Percentiles rank a stretch among this genome's conserved stretches.
phyloP scores from a whole-genome alignment of 1,284 basidiomycete genomes.

The Ceratobasidium sp. region DNA sequence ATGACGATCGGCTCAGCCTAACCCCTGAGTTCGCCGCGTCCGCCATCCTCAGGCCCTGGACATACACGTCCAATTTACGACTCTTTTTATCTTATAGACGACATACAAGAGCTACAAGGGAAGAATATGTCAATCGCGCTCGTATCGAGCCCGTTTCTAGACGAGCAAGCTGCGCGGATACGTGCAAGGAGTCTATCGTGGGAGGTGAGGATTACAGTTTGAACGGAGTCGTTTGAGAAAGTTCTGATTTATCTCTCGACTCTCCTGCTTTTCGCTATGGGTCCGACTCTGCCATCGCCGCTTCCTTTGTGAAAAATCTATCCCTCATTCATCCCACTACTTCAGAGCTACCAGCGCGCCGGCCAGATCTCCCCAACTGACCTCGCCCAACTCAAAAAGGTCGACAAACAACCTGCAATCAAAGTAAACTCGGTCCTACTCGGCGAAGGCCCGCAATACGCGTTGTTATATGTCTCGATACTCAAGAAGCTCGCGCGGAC shows the following conservation, averaged over 20 bases:
- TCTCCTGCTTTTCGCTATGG: background rate
- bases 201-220: slow-evolving; percentile 72
- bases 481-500: slow-evolving; percentile 92
- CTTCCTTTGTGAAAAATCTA: slow-evolving; percentile 32
- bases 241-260: background rate
- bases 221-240: background rate
- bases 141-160: slow-evolving; percentile 87
- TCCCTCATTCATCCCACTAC: slow-evolving; percentile 46
- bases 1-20: slow-evolving; percentile 31
- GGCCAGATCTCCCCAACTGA: slow-evolving; percentile 91
- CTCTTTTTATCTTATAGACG: background rate
- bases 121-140: slow-evolving; percentile 77
- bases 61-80: background rate
- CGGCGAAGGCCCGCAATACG: slow-evolving; percentile 84
- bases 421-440: slow-evolving; percentile 80
- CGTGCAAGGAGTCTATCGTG: slow-evolving; percentile 92
- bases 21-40: slow-evolving; percentile 40
- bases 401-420: slow-evolving; percentile 80
- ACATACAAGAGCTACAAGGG: background rate
- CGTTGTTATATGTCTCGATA: slow-evolving; percentile 88
- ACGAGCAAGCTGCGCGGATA: slow-evolving; percentile 88
- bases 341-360: slow-evolving; percentile 92
- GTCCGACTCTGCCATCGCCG: background rate
- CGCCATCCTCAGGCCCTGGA: background rate
- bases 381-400: slow-evolving; percentile 88